Evolutionary conservation across 371 early-diverging fungal species (phyloP).

Genomic region (Mucor circinelloides): DNA sequence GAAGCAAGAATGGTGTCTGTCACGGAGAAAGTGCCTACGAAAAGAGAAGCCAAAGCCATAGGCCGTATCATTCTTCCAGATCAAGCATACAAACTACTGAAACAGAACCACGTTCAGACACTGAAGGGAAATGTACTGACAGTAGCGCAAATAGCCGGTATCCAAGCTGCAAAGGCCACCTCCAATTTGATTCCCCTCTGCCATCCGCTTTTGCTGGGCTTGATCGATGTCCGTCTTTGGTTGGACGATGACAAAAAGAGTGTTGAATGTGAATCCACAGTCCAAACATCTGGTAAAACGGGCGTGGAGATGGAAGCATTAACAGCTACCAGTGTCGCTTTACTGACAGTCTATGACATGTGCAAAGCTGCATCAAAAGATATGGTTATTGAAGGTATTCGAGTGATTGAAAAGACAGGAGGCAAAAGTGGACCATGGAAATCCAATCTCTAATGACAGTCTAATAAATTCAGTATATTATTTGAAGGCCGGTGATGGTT

Average conservation of each 20-base stretch:
- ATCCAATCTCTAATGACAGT: background rate
- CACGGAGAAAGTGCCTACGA: conserved; percentile 62
- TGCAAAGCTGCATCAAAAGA: conserved; percentile 65
- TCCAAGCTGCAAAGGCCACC: conserved; percentile 89
- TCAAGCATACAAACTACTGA: conserved; percentile 63
- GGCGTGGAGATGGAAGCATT: conserved; percentile 96
- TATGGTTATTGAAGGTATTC: conserved; percentile 60
- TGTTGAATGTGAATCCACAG: conserved; percentile 61
- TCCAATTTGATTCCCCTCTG: conserved; percentile 86
- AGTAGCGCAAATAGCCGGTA: conserved; percentile 90
- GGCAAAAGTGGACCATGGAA: conserved; percentile 73
- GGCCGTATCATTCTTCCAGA: conserved; percentile 69
- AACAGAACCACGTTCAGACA: conserved; percentile 46
- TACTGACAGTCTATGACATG: conserved; percentile 85
- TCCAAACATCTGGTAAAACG: conserved; percentile 81
- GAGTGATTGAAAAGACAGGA: conserved; percentile 79
- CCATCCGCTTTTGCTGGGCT: conserved; percentile 80
- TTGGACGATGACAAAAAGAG: conserved; percentile 41
- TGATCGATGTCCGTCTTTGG: conserved; percentile 67
- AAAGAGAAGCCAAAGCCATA: conserved; percentile 73
- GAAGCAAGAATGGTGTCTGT: conserved; percentile 88
- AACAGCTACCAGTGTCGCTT: conserved; percentile 77
- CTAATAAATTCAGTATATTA: background rate
- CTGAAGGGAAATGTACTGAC: conserved; percentile 86
- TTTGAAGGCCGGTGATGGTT: background rate